Evolutionary conservation across 345 rosid species (phyloP), one percentile per base, ranked within the genome.

Genomic region (Noccaea bulbosa): DNA sequence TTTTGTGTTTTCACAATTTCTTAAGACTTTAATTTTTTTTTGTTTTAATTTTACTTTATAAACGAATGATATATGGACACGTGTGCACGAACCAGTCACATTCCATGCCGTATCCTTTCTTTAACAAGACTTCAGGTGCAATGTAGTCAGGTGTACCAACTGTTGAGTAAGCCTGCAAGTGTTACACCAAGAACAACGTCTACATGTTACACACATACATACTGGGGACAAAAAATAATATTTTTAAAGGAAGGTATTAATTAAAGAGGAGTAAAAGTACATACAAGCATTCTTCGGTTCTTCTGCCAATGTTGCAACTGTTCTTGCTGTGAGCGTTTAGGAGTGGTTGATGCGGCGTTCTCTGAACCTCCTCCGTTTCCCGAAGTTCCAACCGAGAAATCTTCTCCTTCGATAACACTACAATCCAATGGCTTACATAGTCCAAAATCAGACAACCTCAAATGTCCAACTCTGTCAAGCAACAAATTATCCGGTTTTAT

Each of bases 111-210:
- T 92, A 92, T 22, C 98, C 98, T 86, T 90, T 92, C 89, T 92
- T 92, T 77, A 92, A 67, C 52, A 92, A 81, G 32, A 90, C 96
- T 78, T 90, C 98, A 16, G 98, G 98, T 62, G 98, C 98, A 58
- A 92, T 92, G 73, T 90, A 90, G 73, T 92, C 98, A 2, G 98
- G 98, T 45, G 98, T 90, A 64, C 98, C 98, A 51, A 92, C 96
- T 37, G 98, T 92, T 6, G 96, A 92, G 81, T 85, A 92, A 53
- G 98, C 98, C 98, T 92, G 78, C 81, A 81, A 51, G 35, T 67
- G 56, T 60, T 68, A 71, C 2, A 76, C 56, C 35, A 67, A 51
- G 37, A 45, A 4, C 33, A 64, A 46, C 22, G 22, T 20, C 32
- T 44, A 30, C 40, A 44, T 55, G 11, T 62, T 62, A 62, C 49